These are phyloP conservation scores for Fusarium aywerte DNA, from an alignment of 2,329 filamentous ascomycete genomes.

Conservation along the genomic window DNA sequence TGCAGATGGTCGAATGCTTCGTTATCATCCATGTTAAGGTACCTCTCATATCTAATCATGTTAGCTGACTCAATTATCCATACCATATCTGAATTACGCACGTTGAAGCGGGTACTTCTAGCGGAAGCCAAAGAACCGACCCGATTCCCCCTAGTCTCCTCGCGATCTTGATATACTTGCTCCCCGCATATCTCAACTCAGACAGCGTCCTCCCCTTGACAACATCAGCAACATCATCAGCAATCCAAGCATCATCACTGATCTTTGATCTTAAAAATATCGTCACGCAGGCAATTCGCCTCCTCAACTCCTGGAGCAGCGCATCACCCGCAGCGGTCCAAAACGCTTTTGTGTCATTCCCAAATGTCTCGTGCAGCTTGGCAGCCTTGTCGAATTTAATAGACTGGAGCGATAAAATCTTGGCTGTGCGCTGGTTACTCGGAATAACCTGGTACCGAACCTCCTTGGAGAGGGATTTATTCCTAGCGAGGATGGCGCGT, in stretches of 20 bases:
- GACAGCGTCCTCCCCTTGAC: slow-evolving; percentile 40
- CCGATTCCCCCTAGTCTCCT: slow-evolving; percentile 47
- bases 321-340: slow-evolving; percentile 36
- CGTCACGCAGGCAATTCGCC: slow-evolving; percentile 46
- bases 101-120: slow-evolving; percentile 50
- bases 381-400: slow-evolving; percentile 29
- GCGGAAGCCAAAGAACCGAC: slow-evolving; percentile 49
- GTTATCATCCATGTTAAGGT: slow-evolving; percentile 50
- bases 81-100: slow-evolving; percentile 22
- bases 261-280: slow-evolving; percentile 48
- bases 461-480: slow-evolving; percentile 46
- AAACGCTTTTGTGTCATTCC: slow-evolving; percentile 37
- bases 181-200: slow-evolving; percentile 48
- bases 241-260: slow-evolving; percentile 34
- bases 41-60: slow-evolving; percentile 46
- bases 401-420: slow-evolving; percentile 42
- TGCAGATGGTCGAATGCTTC: slow-evolving; percentile 46
- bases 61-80: neutral
- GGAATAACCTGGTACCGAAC: slow-evolving; percentile 48
- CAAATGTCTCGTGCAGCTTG: slow-evolving; percentile 21
- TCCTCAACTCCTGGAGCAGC: slow-evolving; percentile 42
- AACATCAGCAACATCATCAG: slow-evolving; percentile 34
- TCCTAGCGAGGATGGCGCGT: slow-evolving; percentile 44
- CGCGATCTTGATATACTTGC: slow-evolving; percentile 51
- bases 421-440: slow-evolving; percentile 48